These are phyloP conservation scores for Alternaria sp. DNA, from an alignment of 2,329 filamentous ascomycete species.

Conservation along the genomic window DNA sequence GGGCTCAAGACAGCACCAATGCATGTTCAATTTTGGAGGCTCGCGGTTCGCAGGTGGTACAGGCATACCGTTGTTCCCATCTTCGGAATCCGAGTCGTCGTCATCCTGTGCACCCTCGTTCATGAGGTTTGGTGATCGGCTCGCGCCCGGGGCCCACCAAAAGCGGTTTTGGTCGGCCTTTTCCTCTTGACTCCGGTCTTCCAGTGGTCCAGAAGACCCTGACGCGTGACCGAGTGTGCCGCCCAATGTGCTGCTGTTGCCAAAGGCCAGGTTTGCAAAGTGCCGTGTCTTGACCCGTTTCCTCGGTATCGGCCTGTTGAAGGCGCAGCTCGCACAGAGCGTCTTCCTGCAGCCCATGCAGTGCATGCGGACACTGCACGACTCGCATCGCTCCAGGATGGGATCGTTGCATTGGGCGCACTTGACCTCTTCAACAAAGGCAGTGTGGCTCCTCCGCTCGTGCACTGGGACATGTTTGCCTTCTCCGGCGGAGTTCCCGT, in stretches of 20 bases:
- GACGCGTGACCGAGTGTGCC: conserved; percentile 37
- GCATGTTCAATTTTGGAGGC: conserved; percentile 61
- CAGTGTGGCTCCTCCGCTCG: conserved; percentile 59
- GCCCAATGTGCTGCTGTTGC: conserved; percentile 33
- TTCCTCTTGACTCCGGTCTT: conserved; percentile 26
- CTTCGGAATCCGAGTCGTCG: conserved; percentile 48
- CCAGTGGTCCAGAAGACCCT: conserved; percentile 33
- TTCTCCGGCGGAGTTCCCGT: conserved; percentile 53
- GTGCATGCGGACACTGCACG: conserved; percentile 67
- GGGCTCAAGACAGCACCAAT: conserved; percentile 66
- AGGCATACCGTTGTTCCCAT: conserved; percentile 46
- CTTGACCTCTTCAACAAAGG: conserved; percentile 60
- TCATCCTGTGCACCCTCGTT: conserved; percentile 54
- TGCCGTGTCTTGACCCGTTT: conserved; percentile 48
- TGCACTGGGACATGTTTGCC: conserved; percentile 63
- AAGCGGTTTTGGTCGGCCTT: conserved; percentile 49
- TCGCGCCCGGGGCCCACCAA: conserved; percentile 66
- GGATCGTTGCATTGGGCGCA: conserved; percentile 61
- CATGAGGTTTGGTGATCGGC: conserved; percentile 64
- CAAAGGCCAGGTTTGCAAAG: conserved; percentile 47
- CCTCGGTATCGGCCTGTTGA: conserved; percentile 59
- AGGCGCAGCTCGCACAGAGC: conserved; percentile 65
- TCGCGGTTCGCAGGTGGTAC: conserved; percentile 41
- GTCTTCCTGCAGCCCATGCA: conserved; percentile 67
- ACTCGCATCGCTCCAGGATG: conserved; percentile 64